Evolutionary conservation across 2,329 filamentous ascomycete genomes (phyloP), one percentile per base, ranked within the genome.

Genomic region (Colletotrichum endophyticum): DNA sequence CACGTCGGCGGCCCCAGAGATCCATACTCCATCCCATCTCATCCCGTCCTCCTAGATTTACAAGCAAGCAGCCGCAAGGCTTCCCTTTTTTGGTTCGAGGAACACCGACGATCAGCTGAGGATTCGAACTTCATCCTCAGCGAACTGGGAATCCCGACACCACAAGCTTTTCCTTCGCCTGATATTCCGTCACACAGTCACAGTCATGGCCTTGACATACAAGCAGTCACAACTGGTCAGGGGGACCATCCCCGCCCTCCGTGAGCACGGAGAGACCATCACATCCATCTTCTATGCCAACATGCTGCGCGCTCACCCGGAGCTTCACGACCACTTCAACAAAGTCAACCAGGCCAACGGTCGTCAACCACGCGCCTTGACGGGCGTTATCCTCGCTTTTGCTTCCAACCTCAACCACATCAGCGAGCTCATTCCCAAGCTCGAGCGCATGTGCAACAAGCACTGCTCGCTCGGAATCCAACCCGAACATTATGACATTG

Each of bases 301-400:
- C 81, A 91, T 96, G 87, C 87, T 96, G 28, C 82, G 82, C 13
- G 91, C 91, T 53, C 88, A 95, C 76, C 94, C 94, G 0, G 89
- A 92, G 61, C 89, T 96, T 36, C 91, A 92, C 80, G 90, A 92
- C 83, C 87, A 94, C 84, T 95, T 96, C 89, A 95, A 95, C 73
- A 79, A 78, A 57, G 78, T 78, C 53, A 80, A 81, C 53, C 80
- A 81, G 68, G 62, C 77, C 57, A 80, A 78, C 8, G 79, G 80
- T 15, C 79, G 79, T 8, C 80, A 81, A 36, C 79, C 80, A 1
- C 77, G 79, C 9, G 80, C 80, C 34, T 74, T 81, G 32, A 80
- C 80, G 16, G 73, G 77, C 15, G 79, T 80, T 32, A 91, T 96
- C 63, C 91, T 94, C 78, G 92, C 91, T 78, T 96, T 95, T 81